A percentile compares a stretch with the other conserved stretches of the same genome.
Evolutionary conservation across 495 filamentous ascomycete species (phyloP).

Genomic region (Darksidea phi): DNA sequence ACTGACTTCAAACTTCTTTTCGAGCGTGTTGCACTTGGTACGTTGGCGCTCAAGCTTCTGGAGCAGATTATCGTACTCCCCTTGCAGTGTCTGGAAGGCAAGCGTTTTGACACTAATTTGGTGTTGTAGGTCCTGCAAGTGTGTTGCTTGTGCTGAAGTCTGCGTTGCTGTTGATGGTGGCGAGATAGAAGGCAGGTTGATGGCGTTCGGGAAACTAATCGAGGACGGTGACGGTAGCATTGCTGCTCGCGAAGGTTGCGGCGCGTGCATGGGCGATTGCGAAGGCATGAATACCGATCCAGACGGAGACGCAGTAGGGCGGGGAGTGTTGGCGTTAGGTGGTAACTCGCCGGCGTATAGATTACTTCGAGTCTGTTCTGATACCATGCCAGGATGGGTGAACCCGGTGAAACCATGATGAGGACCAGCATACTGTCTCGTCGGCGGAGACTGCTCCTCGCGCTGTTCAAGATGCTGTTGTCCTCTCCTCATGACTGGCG

Average conservation of each 20-base stretch:
- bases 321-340: constrained; percentile 24
- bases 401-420: constrained; percentile 16
- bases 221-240: constrained; percentile 36
- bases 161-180: constrained; percentile 36
- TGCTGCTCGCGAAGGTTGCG: constrained; percentile 22
- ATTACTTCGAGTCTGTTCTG: constrained; percentile 27
- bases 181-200: constrained; percentile 32
- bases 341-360: constrained; percentile 21
- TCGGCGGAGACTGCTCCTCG: constrained; percentile 26
- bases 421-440: constrained; percentile 13
- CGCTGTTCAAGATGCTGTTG: constrained; percentile 21
- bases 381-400: constrained; percentile 4
- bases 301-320: constrained; percentile 28
- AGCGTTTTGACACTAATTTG: constrained; percentile 52
- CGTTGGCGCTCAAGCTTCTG: constrained; percentile 49
- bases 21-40: constrained; percentile 47
- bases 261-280: constrained; percentile 33
- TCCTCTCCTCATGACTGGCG: constrained; percentile 27
- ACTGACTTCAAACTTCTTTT: constrained; percentile 50
- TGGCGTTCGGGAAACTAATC: constrained; percentile 27
- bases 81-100: constrained; percentile 48
- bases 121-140: constrained; percentile 50
- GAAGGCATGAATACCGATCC: constrained; percentile 31
- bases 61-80: constrained; percentile 50
- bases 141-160: constrained; percentile 43